A percentile compares a stretch with the other conserved stretches of the same genome.
Evolutionary conservation across 768 basidiomycete genomes (phyloP).

Genomic region (Auriscalpium vulgare): DNA sequence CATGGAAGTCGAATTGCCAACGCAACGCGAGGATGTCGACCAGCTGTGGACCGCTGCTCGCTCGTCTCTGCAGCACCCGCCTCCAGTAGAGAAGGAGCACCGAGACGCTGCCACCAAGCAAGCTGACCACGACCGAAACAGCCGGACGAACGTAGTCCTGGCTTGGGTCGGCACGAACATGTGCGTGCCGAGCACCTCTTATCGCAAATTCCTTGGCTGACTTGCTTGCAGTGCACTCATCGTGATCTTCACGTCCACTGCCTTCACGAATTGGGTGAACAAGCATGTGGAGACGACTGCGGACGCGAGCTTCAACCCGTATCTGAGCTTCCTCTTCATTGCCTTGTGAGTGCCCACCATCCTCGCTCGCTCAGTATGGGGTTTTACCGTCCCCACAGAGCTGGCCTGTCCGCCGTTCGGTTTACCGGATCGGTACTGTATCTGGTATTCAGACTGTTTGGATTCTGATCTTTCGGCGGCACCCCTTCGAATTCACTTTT

Average conservation of each 20-base stretch:
- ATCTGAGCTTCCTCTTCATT: conserved; percentile 76
- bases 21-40: conserved; percentile 80
- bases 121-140: conserved; percentile 78
- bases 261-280: conserved; percentile 68
- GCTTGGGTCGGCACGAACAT: conserved; percentile 84
- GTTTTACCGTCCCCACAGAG: conserved; percentile 30
- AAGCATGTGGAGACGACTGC: conserved; percentile 42
- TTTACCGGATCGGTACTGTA: conserved; percentile 76
- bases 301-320: conserved; percentile 75
- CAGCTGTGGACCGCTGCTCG: conserved; percentile 78
- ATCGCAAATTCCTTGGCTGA: conserved; percentile 7
- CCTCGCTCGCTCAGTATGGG: too few species aligned
- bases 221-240: conserved; percentile 48
- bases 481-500: neutral
- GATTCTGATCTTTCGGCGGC: conserved; percentile 31
- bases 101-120: conserved; percentile 86
- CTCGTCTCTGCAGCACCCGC: conserved; percentile 56
- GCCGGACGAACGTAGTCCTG: conserved; percentile 77
- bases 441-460: conserved; percentile 67
- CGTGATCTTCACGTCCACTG: conserved; percentile 65
- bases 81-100: conserved; percentile 70
- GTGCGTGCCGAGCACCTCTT: conserved; percentile 30
- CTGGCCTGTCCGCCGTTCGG: conserved; percentile 72
- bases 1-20: conserved; percentile 80
- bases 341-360: conserved; percentile 33